phyloP scores from a whole-genome alignment of 495 filamentous ascomycete species.

The Neurospora hispaniola region DNA sequence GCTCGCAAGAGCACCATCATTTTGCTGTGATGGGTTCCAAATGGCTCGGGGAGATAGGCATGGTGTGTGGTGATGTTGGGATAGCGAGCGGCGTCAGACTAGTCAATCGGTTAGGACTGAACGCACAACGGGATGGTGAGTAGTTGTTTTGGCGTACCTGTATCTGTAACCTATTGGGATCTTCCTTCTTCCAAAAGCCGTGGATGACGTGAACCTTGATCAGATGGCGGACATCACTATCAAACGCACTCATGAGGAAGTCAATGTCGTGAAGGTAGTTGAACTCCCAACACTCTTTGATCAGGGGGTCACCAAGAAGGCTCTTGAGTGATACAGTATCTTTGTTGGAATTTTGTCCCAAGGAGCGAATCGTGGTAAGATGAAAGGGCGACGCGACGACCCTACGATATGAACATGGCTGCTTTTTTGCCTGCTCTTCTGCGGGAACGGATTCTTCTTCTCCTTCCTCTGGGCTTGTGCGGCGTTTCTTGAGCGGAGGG shows the following conservation, averaged over 20 bases:
- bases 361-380: slow-evolving; percentile 59
- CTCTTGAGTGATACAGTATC: slow-evolving; percentile 59
- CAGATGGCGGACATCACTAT: slow-evolving; percentile 52
- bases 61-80: slow-evolving; percentile 58
- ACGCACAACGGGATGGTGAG: background rate
- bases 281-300: slow-evolving; percentile 82
- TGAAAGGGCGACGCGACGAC: slow-evolving; percentile 53
- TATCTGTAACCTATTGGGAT: slow-evolving; percentile 46
- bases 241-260: slow-evolving; percentile 54
- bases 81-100: slow-evolving; percentile 39
- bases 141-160: slow-evolving; percentile 37
- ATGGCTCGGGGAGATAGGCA: slow-evolving; percentile 76
- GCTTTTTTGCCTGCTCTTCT: background rate
- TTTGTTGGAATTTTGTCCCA: slow-evolving; percentile 50
- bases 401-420: background rate
- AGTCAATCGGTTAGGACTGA: background rate
- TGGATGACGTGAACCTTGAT: slow-evolving; percentile 71
- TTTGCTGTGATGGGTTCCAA: slow-evolving; percentile 74
- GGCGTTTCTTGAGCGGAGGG: slow-evolving; percentile 28
- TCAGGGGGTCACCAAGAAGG: slow-evolving; percentile 71
- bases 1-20: slow-evolving; percentile 75
- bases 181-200: slow-evolving; percentile 77
- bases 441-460: background rate
- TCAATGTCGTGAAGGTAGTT: slow-evolving; percentile 79
- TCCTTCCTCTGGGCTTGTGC: slow-evolving; percentile 3